Conservation (phyloP, 306 rosid genomes). For the Purshia tridentata region DNA sequence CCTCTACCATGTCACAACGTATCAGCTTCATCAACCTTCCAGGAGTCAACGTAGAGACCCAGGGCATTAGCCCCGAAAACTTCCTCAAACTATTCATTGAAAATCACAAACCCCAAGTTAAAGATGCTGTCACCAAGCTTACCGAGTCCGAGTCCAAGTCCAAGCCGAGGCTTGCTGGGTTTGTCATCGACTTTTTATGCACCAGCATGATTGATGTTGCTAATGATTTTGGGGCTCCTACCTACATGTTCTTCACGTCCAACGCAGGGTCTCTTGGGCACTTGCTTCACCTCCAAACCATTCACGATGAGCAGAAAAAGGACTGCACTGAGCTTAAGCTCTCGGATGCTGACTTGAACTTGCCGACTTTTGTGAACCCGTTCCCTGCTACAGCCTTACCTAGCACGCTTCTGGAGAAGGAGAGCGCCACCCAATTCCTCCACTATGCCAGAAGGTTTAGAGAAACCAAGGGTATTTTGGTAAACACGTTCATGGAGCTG, state of each 20-base stretch:
- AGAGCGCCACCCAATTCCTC: background rate
- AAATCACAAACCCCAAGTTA: background rate
- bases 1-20: background rate
- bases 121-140: conserved; percentile 14
- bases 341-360: background rate
- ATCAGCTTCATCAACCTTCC: conserved; percentile 17
- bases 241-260: conserved; percentile 43
- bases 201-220: conserved; percentile 53
- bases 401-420: background rate
- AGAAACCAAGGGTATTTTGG: conserved; percentile 26
- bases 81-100: background rate
- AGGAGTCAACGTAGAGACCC: background rate
- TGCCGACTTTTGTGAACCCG: conserved; percentile 28
- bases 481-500: conserved; percentile 22
- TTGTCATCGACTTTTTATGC: conserved; percentile 54
- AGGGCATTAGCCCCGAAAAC: background rate
- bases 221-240: conserved; percentile 42
- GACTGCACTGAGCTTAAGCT: background rate
- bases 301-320: conserved; percentile 21
- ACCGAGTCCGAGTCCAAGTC: background rate
- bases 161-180: conserved; percentile 4
- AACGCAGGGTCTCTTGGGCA: conserved; percentile 30
- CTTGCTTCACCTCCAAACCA: conserved; percentile 35
- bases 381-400: conserved; percentile 19
- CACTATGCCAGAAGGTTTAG: background rate